These are phyloP conservation scores for Fusarium albidum DNA, from an alignment of 2,329 filamentous ascomycete species.

Conservation along the genomic window DNA sequence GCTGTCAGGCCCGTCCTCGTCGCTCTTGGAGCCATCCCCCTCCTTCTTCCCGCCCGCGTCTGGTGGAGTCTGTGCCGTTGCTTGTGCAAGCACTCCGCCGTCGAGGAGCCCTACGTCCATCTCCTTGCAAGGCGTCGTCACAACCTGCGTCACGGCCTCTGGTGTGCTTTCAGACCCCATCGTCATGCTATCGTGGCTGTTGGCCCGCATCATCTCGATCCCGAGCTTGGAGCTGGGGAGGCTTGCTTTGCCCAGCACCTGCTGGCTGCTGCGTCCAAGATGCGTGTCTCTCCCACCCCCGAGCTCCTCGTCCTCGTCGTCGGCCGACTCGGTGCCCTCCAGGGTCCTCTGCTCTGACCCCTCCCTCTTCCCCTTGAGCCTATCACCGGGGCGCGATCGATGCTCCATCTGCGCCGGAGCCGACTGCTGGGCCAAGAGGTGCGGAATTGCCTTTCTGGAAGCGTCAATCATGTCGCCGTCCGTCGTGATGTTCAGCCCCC, in stretches of 20 bases:
- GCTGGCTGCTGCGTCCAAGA: constrained; percentile 53
- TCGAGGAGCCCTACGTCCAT: constrained; percentile 43
- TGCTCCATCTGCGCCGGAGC: constrained; percentile 70
- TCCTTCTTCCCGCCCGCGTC: constrained; percentile 26
- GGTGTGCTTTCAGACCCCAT: constrained; percentile 58
- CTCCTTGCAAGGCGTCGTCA: constrained; percentile 58
- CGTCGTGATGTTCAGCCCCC: constrained; percentile 77
- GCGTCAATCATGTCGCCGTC: constrained; percentile 52
- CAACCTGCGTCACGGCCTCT: constrained; percentile 61
- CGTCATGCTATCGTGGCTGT: constrained; percentile 85
- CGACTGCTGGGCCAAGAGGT: constrained; percentile 67
- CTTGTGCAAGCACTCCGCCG: constrained; percentile 12
- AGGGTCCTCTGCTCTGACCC: constrained; percentile 75
- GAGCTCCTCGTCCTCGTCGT: constrained; percentile 94
- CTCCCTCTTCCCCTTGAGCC: constrained; percentile 77
- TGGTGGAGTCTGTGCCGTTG: constrained; percentile 37
- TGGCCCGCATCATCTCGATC: constrained; percentile 97
- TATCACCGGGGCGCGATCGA: constrained; percentile 72
- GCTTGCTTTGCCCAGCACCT: constrained; percentile 55
- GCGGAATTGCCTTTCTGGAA: constrained; percentile 55
- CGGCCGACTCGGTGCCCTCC: constrained; percentile 85
- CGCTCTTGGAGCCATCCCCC: constrained; percentile 9
- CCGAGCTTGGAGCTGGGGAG: constrained; percentile 87
- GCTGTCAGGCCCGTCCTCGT: constrained; percentile 31
- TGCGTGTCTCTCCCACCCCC: constrained; percentile 61